Base-by-base conservation (phyloP, 148 eudicot species). In the Camellia granthamiana region DNA sequence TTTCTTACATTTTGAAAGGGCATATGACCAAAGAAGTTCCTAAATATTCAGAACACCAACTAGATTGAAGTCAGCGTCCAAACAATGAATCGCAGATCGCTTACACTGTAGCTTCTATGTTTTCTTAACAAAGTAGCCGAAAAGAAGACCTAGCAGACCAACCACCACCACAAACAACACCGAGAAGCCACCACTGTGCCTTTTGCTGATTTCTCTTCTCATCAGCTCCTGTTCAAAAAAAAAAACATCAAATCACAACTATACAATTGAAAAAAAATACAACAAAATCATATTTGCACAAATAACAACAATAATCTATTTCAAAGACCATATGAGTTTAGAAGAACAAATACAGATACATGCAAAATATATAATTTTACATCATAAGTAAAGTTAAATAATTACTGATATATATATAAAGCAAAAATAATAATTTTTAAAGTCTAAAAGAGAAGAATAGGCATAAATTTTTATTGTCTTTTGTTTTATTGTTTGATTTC, bases 61-160 rank as follows among this genome's bases (percentile, higher is more conserved):
- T 23, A 64, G 13, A 3, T 77, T 77, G 71, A 65, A 7, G 70
- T 51, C 43, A n/a, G 72, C 18, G 19, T 51, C 79, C 61, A 65
- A 47, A 77, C 71, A 77, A 77, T 23, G 70, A 65, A 65, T 47
- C 61, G 60, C 47, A 65, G 54, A 18, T 21, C 19, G 13, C 8
- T 23, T 47, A 0, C 9, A 51, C 46, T 67, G 74, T 54, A 55
- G 51, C 80, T 68, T 44, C 80, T 78, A 78, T 59, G 79, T 67
- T 60, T 62, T 81, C 75, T 76, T 81, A n/a, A 81, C 14, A 15
- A 81, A 23, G 69, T 90, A 92, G n/a, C 98, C 96, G 44, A 90
- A 63, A 52, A 94, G 64, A 74, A 94, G 65, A 7, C 96, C 86
- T 42, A 94, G 54, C 12, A 94, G 79, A 46, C 86, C 96, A 9